These are phyloP conservation scores for Talaromyces liani DNA, from an alignment of 495 filamentous ascomycete genomes.

Conservation along the genomic window DNA sequence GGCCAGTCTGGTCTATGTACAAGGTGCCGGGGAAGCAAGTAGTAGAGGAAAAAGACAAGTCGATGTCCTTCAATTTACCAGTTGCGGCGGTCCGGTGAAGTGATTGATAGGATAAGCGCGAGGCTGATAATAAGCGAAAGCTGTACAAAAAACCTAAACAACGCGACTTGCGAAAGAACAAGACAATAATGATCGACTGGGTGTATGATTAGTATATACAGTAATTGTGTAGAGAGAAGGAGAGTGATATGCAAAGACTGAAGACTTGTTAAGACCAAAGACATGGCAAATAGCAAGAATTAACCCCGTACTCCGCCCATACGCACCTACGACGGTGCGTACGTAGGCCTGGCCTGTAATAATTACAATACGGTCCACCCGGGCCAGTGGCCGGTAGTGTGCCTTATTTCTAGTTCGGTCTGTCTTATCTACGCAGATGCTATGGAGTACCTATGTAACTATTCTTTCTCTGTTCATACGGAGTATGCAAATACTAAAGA, in stretches of 20 bases:
- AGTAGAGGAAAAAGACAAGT: background rate
- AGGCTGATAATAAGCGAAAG: background rate
- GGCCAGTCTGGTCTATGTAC: background rate
- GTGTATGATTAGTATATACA: background rate
- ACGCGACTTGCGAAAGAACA: background rate
- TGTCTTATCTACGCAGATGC: background rate
- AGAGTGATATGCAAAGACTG: background rate
- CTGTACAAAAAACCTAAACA: background rate
- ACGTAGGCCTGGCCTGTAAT: background rate
- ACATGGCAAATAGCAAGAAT: background rate
- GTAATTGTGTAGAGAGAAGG: background rate
- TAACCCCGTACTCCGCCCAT: background rate
- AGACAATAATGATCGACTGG: background rate
- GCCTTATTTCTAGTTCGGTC: background rate
- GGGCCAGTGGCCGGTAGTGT: too few relatives aligned
- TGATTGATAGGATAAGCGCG: background rate
- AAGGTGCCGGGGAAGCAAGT: background rate
- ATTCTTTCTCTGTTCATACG: background rate
- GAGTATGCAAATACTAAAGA: background rate
- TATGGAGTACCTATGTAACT: background rate
- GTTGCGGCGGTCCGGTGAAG: background rate
- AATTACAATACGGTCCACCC: background rate
- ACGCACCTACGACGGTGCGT: background rate
- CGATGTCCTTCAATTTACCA: background rate
- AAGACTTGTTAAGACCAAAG: background rate